A percentile compares a stretch with the other conserved stretches of the same genome.
phyloP scores from a whole-genome alignment of 2,329 filamentous ascomycete genomes.

The Epicoccum sorghinum region DNA sequence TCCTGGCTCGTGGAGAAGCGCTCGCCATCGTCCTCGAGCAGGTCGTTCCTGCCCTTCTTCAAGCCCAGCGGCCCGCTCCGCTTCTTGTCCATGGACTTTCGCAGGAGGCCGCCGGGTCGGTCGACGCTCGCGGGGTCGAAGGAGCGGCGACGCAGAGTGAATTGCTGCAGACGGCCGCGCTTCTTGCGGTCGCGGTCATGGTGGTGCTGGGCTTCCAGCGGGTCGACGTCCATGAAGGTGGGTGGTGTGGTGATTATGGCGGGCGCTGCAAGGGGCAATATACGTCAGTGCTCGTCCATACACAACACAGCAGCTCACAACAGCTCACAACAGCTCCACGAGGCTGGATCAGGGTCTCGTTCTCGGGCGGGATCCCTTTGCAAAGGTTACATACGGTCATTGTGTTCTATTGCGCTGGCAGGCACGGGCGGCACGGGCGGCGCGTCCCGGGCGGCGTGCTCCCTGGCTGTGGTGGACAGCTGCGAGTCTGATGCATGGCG shows the following conservation, averaged over 20 bases:
- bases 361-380: not conserved
- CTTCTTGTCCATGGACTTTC: slow-evolving; percentile 48
- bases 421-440: slow-evolving; percentile 53
- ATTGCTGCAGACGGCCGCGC: slow-evolving; percentile 44
- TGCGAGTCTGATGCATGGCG: slow-evolving; percentile 94
- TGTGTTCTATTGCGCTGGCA: slow-evolving; percentile 9
- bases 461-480: slow-evolving; percentile 75
- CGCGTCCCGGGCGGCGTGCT: slow-evolving; percentile 62
- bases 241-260: slow-evolving; percentile 92
- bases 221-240: slow-evolving; percentile 58
- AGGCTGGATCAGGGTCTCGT: too few species aligned
- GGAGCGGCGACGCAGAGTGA: slow-evolving; percentile 43
- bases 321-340: not conserved
- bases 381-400: slow-evolving; percentile 1
- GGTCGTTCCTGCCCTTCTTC: slow-evolving; percentile 33
- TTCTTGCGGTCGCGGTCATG: slow-evolving; percentile 25
- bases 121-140: slow-evolving; percentile 44
- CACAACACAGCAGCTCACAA: too few species aligned
- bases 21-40: slow-evolving; percentile 50
- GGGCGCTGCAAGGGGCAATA: slow-evolving; percentile 50
- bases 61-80: slow-evolving; percentile 32
- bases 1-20: slow-evolving; percentile 66
- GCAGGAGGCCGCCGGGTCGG: slow-evolving; percentile 32
- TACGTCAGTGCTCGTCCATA: not conserved
- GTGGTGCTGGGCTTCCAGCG: not conserved